phyloP scores from a whole-genome alignment of 1,284 basidiomycete species.

The Heterobasidion annosum region DNA sequence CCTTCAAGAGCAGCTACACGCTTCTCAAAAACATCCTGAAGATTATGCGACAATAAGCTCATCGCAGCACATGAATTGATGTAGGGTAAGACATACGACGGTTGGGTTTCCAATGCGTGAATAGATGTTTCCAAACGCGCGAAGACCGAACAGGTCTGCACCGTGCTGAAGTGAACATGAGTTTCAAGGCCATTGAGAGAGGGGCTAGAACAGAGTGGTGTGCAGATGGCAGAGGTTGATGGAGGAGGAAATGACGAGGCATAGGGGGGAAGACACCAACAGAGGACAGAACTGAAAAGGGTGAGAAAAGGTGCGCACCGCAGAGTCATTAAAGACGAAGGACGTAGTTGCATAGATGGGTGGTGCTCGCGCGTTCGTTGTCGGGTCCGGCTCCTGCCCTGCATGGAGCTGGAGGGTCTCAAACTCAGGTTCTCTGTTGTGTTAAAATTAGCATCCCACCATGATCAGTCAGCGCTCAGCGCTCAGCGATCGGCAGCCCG shows the following conservation, averaged over 20 bases:
- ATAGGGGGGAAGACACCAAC: not conserved
- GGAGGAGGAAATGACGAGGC: too few species aligned
- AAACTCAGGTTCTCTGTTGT: slow-evolving; percentile 60
- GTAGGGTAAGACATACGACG: slow-evolving; percentile 36
- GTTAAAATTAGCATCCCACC: not conserved
- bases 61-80: not conserved
- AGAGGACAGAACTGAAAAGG: not conserved
- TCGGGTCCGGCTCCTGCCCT: slow-evolving; percentile 64
- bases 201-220: not conserved
- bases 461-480: not conserved
- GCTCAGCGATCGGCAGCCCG: not conserved
- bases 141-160: slow-evolving; percentile 76
- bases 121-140: slow-evolving; percentile 67
- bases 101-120: slow-evolving; percentile 82
- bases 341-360: slow-evolving; percentile 78
- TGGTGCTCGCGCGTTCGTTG: slow-evolving; percentile 73
- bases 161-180: slow-evolving; percentile 45
- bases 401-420: slow-evolving; percentile 82
- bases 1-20: slow-evolving; percentile 81
- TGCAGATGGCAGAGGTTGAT: not conserved
- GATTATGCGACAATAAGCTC: not conserved
- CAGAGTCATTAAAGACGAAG: slow-evolving; percentile 76
- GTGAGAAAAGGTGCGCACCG: slow-evolving; percentile 24
- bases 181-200: not conserved
- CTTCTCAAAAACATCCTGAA: slow-evolving; percentile 75